Evolutionary conservation across 1,139 yeast genomes (phyloP).

Genomic region (Hanseniaspora sp.): DNA sequence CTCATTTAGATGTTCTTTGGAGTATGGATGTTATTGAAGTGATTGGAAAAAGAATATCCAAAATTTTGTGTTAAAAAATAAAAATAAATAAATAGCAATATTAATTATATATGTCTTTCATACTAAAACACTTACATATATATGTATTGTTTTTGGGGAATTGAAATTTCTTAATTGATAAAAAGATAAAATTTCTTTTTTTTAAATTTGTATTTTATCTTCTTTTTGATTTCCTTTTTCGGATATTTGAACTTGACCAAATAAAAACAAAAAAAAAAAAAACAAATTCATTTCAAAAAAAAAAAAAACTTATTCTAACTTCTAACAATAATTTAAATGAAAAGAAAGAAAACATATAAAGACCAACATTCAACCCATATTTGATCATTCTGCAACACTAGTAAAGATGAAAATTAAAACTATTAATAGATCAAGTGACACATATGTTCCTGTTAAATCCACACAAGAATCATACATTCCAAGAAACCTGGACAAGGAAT

Average conservation of each 20-base stretch:
- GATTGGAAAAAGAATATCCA: conserved; percentile 36
- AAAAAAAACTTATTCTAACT: background rate
- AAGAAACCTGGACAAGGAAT: conserved; percentile 81
- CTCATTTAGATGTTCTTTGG: conserved; percentile 89
- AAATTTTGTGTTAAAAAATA: conserved; percentile 21
- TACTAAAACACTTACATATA: background rate
- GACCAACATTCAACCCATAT: background rate
- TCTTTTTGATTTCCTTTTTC: conserved; percentile 9
- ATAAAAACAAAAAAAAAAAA: background rate
- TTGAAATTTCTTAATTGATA: background rate
- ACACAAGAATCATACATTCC: conserved; percentile 82
- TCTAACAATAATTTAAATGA: background rate
- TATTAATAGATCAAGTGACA: conserved; percentile 77
- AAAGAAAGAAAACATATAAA: too few species aligned
- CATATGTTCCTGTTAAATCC: conserved; percentile 82
- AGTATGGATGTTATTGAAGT: conserved; percentile 57
- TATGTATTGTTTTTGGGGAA: too few species aligned
- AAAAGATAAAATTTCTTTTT: background rate
- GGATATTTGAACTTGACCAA: background rate
- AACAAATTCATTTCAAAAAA: background rate
- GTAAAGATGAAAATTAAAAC: conserved; percentile 68
- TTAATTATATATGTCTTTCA: too few species aligned
- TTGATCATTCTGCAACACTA: too few species aligned
- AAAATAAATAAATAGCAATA: background rate
- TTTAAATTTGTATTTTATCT: background rate